Percentiles rank a stretch among this genome's conserved stretches.
These are phyloP conservation scores for Entonaema liquescens DNA, from an alignment of 495 filamentous ascomycete genomes.

Conservation along the genomic window DNA sequence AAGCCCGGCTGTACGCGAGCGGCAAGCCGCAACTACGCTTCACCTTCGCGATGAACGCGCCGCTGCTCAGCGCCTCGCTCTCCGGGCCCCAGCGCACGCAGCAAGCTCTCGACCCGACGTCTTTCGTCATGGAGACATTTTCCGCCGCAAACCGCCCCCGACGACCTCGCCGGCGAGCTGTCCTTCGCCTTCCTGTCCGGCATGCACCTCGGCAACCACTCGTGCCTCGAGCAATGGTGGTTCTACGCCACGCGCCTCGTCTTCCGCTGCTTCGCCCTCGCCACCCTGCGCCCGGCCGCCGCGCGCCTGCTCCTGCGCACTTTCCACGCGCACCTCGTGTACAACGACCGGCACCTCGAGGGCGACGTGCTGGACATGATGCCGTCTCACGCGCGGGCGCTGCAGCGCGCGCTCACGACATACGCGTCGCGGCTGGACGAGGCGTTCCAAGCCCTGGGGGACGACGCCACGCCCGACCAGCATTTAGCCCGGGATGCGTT, in stretches of 20 bases:
- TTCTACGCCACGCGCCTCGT: slow-evolving; percentile 71
- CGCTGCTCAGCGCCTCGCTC: slow-evolving; percentile 75
- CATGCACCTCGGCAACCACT: slow-evolving; percentile 81
- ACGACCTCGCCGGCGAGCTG: slow-evolving; percentile 81
- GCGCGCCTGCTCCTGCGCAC: slow-evolving; percentile 68
- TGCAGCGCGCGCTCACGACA: slow-evolving; percentile 50
- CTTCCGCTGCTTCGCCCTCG: slow-evolving; percentile 71
- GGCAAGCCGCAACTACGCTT: slow-evolving; percentile 56
- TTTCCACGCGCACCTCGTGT: slow-evolving; percentile 74
- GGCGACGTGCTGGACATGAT: slow-evolving; percentile 60
- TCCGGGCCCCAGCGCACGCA: slow-evolving; percentile 65
- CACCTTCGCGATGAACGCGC: slow-evolving; percentile 59
- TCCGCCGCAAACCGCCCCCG: slow-evolving; percentile 23
- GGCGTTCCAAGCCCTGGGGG: slow-evolving; percentile 44
- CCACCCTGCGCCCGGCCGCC: slow-evolving; percentile 65
- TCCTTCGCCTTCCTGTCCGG: slow-evolving; percentile 87
- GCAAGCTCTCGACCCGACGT: slow-evolving; percentile 47
- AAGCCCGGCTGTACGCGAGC: slow-evolving; percentile 54
- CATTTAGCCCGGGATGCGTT: slow-evolving; percentile 45
- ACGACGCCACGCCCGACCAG: slow-evolving; percentile 46
- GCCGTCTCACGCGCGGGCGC: slow-evolving; percentile 44
- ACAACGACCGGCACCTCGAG: slow-evolving; percentile 71
- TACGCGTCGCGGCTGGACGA: slow-evolving; percentile 57
- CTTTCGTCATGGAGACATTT: slow-evolving; percentile 44
- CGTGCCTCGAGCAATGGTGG: slow-evolving; percentile 91